Evolutionary conservation across 2,329 filamentous ascomycete genomes (phyloP).

Genomic region (Pseudogymnoascus sp.): DNA sequence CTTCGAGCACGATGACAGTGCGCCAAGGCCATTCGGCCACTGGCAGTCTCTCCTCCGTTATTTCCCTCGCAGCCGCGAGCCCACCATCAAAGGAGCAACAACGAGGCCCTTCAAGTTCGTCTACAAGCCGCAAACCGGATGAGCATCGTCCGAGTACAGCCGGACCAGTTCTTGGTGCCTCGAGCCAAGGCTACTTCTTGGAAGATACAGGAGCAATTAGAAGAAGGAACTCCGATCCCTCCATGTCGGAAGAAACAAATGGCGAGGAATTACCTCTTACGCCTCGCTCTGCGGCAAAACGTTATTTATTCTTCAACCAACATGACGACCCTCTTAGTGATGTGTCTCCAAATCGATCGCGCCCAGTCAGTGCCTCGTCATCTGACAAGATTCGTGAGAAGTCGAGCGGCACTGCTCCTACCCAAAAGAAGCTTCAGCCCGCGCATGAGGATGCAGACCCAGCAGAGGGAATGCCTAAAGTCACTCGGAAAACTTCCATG

Average conservation of each 20-base stretch:
- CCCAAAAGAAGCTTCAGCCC: slow-evolving; percentile 11
- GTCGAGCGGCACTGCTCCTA: slow-evolving; percentile 15
- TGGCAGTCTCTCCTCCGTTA: slow-evolving; percentile 70
- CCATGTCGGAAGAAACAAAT: slow-evolving; percentile 1
- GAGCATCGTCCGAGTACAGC: slow-evolving; percentile 60
- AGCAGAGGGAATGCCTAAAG: slow-evolving; percentile 14
- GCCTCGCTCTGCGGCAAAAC: slow-evolving; percentile 44
- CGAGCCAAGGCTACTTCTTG: slow-evolving; percentile 26
- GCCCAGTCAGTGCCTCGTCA: slow-evolving; percentile 35
- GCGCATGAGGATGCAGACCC: slow-evolving; percentile 18
- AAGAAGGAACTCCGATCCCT: slow-evolving; percentile 6
- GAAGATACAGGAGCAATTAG: not conserved
- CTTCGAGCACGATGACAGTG: slow-evolving; percentile 65
- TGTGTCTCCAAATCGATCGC: slow-evolving; percentile 39
- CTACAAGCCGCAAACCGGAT: slow-evolving; percentile 33
- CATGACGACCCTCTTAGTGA: slow-evolving; percentile 41
- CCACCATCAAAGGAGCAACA: slow-evolving; percentile 32
- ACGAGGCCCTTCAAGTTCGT: slow-evolving; percentile 32
- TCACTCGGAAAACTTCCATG: slow-evolving; percentile 22
- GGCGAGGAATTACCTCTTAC: slow-evolving; percentile 30
- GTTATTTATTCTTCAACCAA: slow-evolving; percentile 54
- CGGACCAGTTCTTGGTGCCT: slow-evolving; percentile 51
- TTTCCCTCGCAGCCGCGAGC: slow-evolving; percentile 49
- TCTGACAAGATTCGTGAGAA: slow-evolving; percentile 33
- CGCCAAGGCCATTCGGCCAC: slow-evolving; percentile 61